A percentile compares a stretch with the other conserved stretches of the same genome.
These are phyloP conservation scores for Diaporthe sp. DNA, from an alignment of 2,329 filamentous ascomycete species.

Conservation along the genomic window DNA sequence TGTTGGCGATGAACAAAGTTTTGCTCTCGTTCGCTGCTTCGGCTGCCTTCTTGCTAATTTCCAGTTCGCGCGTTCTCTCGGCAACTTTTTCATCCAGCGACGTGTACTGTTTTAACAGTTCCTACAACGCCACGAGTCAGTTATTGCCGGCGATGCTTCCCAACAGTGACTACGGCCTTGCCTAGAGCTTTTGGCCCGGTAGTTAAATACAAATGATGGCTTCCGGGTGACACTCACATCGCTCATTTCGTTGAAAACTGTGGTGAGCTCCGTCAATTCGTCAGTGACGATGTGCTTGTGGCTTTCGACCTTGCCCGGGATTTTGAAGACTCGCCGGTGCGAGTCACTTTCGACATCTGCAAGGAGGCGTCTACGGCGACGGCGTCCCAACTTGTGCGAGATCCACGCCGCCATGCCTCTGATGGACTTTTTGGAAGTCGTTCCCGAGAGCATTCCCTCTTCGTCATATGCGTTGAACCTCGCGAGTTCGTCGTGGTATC, in stretches of 20 bases:
- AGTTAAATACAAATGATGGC: background rate
- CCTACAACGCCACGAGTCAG: conserved; percentile 46
- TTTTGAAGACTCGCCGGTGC: conserved; percentile 73
- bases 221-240: conserved; percentile 54
- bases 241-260: conserved; percentile 93
- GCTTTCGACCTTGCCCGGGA: conserved; percentile 84
- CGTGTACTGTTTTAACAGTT: conserved; percentile 87
- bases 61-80: conserved; percentile 84
- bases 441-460: conserved; percentile 54
- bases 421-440: conserved; percentile 55
- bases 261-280: conserved; percentile 84
- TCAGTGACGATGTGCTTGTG: conserved; percentile 82
- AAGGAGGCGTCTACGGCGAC: conserved; percentile 39
- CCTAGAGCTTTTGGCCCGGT: background rate
- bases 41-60: conserved; percentile 89
- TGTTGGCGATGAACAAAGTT: conserved; percentile 97
- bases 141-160: background rate
- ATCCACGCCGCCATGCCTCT: conserved; percentile 54
- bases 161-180: background rate
- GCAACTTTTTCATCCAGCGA: conserved; percentile 86
- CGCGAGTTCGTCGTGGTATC: conserved; percentile 61
- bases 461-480: conserved; percentile 57
- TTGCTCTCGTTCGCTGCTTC: conserved; percentile 98
- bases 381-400: conserved; percentile 47
- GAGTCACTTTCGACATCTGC: conserved; percentile 51